Percentiles rank a stretch among this genome's conserved stretches.
These are phyloP conservation scores for Phytophthora kernoviae DNA, from an alignment of 352 stramenopile genomes.

Conservation along the genomic window DNA sequence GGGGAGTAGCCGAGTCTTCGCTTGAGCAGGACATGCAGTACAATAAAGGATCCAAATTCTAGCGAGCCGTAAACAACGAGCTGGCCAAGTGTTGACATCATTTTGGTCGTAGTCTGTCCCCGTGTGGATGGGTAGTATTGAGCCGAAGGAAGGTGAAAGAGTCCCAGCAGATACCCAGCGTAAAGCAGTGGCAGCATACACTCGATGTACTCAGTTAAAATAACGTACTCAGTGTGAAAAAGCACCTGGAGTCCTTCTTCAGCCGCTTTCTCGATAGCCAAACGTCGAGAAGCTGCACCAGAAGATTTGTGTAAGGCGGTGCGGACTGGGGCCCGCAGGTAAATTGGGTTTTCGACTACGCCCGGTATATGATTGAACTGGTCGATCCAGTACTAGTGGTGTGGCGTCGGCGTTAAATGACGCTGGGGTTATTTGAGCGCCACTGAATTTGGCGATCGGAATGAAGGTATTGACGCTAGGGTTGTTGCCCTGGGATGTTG, in stretches of 20 bases:
- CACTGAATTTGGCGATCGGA: neutral
- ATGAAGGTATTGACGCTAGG: neutral
- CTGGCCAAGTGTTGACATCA: constrained; percentile 11
- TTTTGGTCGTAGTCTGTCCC: constrained; percentile 5
- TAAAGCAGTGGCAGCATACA: constrained; percentile 22
- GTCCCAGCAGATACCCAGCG: constrained; percentile 11
- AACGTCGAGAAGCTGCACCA: neutral
- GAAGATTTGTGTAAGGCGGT: neutral
- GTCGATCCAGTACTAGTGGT: neutral
- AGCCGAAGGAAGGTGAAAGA: constrained; percentile 15
- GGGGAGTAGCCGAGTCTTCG: constrained; percentile 26
- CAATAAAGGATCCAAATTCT: constrained; percentile 17
- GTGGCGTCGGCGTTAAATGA: neutral
- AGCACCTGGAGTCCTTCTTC: constrained; percentile 15
- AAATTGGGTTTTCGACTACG: neutral
- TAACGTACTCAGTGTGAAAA: constrained; percentile 24
- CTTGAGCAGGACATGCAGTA: constrained; percentile 14
- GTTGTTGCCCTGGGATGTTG: neutral
- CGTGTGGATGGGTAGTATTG: constrained; percentile 25
- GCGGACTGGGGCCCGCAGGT: neutral
- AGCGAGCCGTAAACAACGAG: constrained; percentile 15
- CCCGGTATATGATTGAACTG: neutral
- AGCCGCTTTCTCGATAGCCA: constrained; percentile 3
- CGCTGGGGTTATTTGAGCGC: neutral
- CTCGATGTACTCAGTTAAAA: constrained; percentile 28